Conservation (phyloP, 176 grass and related monocot genomes). For the Bolboschoenus planiculmis region DNA sequence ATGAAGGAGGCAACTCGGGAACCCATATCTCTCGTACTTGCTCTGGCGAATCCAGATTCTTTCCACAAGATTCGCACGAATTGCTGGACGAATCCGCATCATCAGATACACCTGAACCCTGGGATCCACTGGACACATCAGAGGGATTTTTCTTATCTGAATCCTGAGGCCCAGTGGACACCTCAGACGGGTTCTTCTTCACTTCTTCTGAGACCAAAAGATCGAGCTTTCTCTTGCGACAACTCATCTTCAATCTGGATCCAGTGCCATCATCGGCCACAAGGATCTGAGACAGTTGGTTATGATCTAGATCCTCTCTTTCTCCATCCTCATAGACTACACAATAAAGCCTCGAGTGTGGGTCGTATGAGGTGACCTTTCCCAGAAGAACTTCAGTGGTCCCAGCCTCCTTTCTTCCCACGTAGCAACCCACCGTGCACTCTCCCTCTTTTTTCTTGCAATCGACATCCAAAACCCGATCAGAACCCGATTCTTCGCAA, state of each 20-base stretch:
- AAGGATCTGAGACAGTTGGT: constrained; percentile 35
- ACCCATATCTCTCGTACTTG: constrained; percentile 25
- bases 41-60: constrained; percentile 19
- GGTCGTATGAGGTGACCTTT: constrained; percentile 38
- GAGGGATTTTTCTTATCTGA: constrained; percentile 52
- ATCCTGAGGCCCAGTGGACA: constrained; percentile 23
- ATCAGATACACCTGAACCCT: constrained; percentile 44
- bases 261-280: constrained; percentile 25
- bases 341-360: background rate
- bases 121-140: constrained; percentile 55
- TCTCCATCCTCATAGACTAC: constrained; percentile 48
- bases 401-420: constrained; percentile 30
- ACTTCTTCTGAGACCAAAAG: constrained; percentile 42
- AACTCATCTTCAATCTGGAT: constrained; percentile 69
- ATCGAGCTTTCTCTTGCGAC: constrained; percentile 87
- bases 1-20: constrained; percentile 62
- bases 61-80: constrained; percentile 51
- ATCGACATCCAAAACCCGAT: background rate
- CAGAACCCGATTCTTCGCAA: background rate
- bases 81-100: constrained; percentile 70
- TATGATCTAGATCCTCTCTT: constrained; percentile 28
- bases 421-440: constrained; percentile 48
- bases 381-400: constrained; percentile 34
- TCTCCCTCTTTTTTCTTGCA: constrained; percentile 26
- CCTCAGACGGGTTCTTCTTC: constrained; percentile 35